phyloP scores from a whole-genome alignment of 2,329 filamentous ascomycete species.

The Chrysoporthe deuterocubensis region DNA sequence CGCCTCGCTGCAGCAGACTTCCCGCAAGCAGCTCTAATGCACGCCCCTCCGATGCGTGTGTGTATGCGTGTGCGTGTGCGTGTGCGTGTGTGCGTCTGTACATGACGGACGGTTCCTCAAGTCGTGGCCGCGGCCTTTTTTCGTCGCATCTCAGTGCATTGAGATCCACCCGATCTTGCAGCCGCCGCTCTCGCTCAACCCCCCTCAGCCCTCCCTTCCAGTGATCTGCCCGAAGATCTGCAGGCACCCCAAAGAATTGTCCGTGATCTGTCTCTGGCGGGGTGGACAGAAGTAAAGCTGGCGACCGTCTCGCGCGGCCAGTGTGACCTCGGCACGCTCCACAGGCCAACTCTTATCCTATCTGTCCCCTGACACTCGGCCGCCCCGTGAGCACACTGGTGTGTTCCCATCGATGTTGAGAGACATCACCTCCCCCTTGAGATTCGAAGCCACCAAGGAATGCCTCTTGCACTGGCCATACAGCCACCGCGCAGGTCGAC shows the following conservation, averaged over 20 bases:
- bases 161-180: conserved; percentile 4
- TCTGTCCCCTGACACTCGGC: not conserved
- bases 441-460: not conserved
- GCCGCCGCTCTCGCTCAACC: not conserved
- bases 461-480: not conserved
- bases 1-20: not conserved
- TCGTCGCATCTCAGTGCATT: not conserved
- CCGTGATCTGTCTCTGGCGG: not conserved
- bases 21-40: no score
- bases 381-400: not conserved
- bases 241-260: not conserved
- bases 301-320: not conserved
- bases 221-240: not conserved
- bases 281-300: not conserved
- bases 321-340: not conserved
- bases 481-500: not conserved
- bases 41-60: no score
- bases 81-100: not conserved
- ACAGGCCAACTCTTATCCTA: not conserved
- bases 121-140: not conserved
- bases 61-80: no score
- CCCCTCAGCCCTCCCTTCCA: not conserved
- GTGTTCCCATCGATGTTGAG: not conserved
- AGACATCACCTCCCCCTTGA: not conserved
- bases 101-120: not conserved